A percentile compares a stretch with the other conserved stretches of the same genome.
phyloP scores from a whole-genome alignment of 768 basidiomycete genomes.

The Tricholoma hemisulphureum region DNA sequence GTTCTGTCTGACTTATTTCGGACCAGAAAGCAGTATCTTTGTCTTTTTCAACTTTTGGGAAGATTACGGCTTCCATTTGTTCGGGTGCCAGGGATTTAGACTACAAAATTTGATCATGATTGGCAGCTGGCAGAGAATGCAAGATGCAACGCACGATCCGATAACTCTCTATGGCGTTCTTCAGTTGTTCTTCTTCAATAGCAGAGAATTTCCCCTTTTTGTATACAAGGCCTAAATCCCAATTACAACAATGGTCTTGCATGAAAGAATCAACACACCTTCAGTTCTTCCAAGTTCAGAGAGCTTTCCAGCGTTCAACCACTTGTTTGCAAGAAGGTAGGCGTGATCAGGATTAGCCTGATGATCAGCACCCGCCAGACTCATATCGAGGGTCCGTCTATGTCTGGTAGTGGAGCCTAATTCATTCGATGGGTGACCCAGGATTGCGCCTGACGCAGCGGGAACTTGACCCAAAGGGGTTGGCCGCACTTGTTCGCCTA shows the following conservation, averaged over 20 bases:
- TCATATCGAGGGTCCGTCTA: conserved; percentile 42
- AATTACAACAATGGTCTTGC: conserved; percentile 1
- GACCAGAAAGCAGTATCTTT: conserved; percentile 74
- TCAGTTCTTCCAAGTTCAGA: conserved; percentile 65
- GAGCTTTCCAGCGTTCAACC: conserved; percentile 70
- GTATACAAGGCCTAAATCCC: conserved; percentile 66
- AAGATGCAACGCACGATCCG: conserved; percentile 45
- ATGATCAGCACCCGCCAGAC: conserved; percentile 38
- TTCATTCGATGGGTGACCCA: conserved; percentile 38
- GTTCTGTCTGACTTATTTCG: conserved; percentile 61
- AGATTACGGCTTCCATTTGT: conserved; percentile 63
- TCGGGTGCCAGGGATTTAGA: conserved; percentile 50
- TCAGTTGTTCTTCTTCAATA: conserved; percentile 68
- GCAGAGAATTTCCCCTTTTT: conserved; percentile 88
- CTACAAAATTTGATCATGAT: conserved; percentile 34
- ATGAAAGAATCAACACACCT: conserved; percentile 39
- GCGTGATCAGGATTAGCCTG: conserved; percentile 57
- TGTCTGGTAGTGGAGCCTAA: conserved; percentile 25
- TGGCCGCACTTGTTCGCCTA: conserved; percentile 22
- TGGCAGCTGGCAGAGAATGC: not conserved
- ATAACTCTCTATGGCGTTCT: conserved; percentile 62
- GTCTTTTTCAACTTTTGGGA: conserved; percentile 59
- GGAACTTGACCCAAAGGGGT: conserved; percentile 42
- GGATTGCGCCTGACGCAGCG: conserved; percentile 41
- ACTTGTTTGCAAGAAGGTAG: conserved; percentile 71